Conservation (phyloP, 768 basidiomycete species). For the Lyophyllum shimeji region DNA sequence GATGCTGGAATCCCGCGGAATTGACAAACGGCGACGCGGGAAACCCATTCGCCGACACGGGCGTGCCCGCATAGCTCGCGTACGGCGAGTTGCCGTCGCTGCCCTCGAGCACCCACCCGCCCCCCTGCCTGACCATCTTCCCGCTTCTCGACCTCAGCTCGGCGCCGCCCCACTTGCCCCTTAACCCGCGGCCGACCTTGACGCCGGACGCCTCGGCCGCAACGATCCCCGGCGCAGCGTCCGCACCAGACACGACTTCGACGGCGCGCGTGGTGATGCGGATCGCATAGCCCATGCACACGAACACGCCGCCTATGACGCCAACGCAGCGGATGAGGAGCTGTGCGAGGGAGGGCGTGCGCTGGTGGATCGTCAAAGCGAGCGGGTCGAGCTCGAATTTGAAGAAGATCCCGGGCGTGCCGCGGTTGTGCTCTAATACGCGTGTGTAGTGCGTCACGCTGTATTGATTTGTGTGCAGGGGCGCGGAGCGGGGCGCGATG, state of each 20-base stretch:
- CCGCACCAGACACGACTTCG: slow-evolving; percentile 60
- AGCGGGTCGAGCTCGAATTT: slow-evolving; percentile 96
- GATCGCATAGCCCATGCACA: slow-evolving; percentile 78
- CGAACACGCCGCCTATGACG: slow-evolving; percentile 92
- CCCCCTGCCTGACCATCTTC: slow-evolving; percentile 55
- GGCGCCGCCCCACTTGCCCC: slow-evolving; percentile 68
- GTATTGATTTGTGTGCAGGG: slow-evolving; percentile 82
- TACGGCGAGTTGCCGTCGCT: slow-evolving; percentile 27
- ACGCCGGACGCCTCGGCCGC: slow-evolving; percentile 66
- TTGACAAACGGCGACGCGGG: slow-evolving; percentile 10
- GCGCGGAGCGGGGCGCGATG: slow-evolving; percentile 64
- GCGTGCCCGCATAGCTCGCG: slow-evolving; percentile 32
- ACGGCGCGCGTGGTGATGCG: slow-evolving; percentile 64
- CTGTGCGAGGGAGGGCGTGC: slow-evolving; percentile 80
- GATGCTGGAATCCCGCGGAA: background rate
- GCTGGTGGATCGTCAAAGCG: slow-evolving; percentile 80
- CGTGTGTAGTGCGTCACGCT: slow-evolving; percentile 92
- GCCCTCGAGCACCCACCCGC: slow-evolving; percentile 61
- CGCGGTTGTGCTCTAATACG: slow-evolving; percentile 67
- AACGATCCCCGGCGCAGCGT: slow-evolving; percentile 49
- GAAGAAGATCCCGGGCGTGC: slow-evolving; percentile 96
- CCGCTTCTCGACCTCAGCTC: slow-evolving; percentile 56
- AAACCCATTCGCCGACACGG: slow-evolving; percentile 28
- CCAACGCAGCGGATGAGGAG: slow-evolving; percentile 85
- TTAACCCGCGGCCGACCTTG: slow-evolving; percentile 38